These are phyloP conservation scores for Polyporus arcularius DNA, from an alignment of 768 basidiomycete genomes.

Conservation along the genomic window DNA sequence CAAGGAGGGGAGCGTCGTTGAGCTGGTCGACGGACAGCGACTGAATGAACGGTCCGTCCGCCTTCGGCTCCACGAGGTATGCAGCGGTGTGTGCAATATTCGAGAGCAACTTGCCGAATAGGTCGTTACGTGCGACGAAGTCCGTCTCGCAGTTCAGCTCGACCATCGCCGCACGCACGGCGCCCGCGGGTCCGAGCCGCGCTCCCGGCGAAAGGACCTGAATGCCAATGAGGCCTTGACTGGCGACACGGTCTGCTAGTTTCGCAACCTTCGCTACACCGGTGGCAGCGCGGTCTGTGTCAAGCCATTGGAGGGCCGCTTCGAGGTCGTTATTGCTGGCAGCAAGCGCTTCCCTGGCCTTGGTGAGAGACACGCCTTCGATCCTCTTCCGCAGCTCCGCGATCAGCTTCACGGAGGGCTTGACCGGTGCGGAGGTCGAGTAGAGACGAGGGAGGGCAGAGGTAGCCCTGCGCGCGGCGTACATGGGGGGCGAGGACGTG, in stretches of 20 bases:
- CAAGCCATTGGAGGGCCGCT: conserved; percentile 78
- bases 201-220: conserved; percentile 69
- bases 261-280: conserved; percentile 85
- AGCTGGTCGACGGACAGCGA: conserved; percentile 54
- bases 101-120: conserved; percentile 74
- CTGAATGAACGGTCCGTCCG: conserved; percentile 39
- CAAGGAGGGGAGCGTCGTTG: conserved; percentile 69
- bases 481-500: conserved; percentile 17
- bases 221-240: conserved; percentile 80
- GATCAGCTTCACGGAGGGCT: conserved; percentile 74
- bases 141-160: conserved; percentile 98
- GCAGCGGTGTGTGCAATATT: conserved; percentile 86
- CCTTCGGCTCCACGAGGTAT: conserved; percentile 59
- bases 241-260: conserved; percentile 69
- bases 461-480: conserved; percentile 15
- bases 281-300: conserved; percentile 67
- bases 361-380: conserved; percentile 73
- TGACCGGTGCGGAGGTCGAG: conserved; percentile 49
- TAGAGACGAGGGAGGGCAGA: conserved; percentile 40
- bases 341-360: conserved; percentile 85
- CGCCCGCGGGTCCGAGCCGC: conserved; percentile 32
- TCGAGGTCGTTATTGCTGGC: conserved; percentile 74
- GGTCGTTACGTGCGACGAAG: conserved; percentile 86
- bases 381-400: conserved; percentile 82
- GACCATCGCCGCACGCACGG: conserved; percentile 78